phyloP scores from a whole-genome alignment of 345 rosid species.

The Clausena lansium region DNA sequence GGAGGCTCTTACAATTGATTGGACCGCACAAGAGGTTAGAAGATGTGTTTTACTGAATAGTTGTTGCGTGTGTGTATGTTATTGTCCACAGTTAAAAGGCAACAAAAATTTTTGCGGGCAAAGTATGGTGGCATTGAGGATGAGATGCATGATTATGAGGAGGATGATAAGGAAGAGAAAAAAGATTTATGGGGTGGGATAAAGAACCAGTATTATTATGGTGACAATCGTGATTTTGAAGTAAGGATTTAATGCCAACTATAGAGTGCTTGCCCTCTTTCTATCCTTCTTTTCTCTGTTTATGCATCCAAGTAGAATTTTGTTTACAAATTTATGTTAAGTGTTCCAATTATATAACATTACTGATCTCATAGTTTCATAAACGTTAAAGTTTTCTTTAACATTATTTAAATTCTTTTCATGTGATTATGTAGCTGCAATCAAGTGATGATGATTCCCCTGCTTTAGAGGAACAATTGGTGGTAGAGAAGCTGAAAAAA shows the following conservation, averaged over 20 bases:
- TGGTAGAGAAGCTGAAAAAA: constrained; percentile 42
- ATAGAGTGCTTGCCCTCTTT: not conserved
- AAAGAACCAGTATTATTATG: constrained; percentile 42
- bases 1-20: not conserved
- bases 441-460: constrained; percentile 85
- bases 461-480: constrained; percentile 70
- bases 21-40: not conserved
- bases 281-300: not conserved
- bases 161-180: constrained; percentile 44
- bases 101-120: constrained; percentile 48
- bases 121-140: constrained; percentile 74
- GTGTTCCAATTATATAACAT: not conserved
- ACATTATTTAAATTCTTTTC: not conserved
- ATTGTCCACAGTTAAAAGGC: constrained; percentile 56
- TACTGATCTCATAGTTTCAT: not conserved
- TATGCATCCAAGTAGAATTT: not conserved
- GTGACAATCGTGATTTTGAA: constrained; percentile 59
- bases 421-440: constrained; percentile 36
- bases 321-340: not conserved
- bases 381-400: not conserved
- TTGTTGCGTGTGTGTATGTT: not conserved
- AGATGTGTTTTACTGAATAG: not conserved
- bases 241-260: constrained; percentile 29
- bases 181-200: constrained; percentile 49
- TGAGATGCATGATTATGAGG: constrained; percentile 63